Evolutionary conservation across 164 flowering plant species (phyloP).

Genomic region (Piper betle): DNA sequence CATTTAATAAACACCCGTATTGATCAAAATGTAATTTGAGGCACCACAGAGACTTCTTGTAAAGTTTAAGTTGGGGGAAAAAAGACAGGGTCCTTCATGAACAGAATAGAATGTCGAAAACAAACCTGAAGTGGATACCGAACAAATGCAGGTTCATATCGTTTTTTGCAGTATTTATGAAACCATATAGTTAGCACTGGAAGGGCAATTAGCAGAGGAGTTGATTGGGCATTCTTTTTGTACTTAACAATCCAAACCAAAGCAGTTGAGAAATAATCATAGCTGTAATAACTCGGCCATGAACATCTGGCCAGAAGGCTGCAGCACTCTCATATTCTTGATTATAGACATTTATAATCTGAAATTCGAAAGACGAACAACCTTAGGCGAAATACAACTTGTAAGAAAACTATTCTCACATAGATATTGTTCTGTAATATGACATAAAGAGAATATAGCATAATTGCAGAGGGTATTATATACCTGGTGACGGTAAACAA

Average conservation of each 20-base stretch:
- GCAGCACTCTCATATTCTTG: constrained; percentile 82
- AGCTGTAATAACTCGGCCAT: constrained; percentile 48
- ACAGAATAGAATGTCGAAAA: not conserved
- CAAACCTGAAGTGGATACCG: constrained; percentile 67
- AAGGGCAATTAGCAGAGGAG: constrained; percentile 61
- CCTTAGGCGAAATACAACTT: not conserved
- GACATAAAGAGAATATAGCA: too few relatives aligned
- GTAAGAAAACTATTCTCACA: too few relatives aligned
- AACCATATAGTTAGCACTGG: constrained; percentile 78
- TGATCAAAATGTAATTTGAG: too few relatives aligned
- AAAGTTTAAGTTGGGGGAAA: not conserved
- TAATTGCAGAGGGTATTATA: not conserved
- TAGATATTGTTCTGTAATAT: too few relatives aligned
- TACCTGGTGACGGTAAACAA: constrained; percentile 94
- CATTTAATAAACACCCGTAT: too few relatives aligned
- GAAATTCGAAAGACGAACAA: constrained; percentile 1
- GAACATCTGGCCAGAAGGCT: constrained; percentile 87
- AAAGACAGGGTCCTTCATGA: not conserved
- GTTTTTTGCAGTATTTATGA: constrained; percentile 57
- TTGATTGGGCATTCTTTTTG: constrained; percentile 50
- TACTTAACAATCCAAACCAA: constrained; percentile 56
- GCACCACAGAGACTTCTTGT: too few relatives aligned
- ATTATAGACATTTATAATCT: constrained; percentile 81
- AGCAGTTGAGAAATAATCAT: constrained; percentile 60
- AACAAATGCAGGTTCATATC: constrained; percentile 64